These are phyloP conservation scores for Actinomucor elegans DNA, from an alignment of 371 early-diverging fungal genomes.

Conservation along the genomic window DNA sequence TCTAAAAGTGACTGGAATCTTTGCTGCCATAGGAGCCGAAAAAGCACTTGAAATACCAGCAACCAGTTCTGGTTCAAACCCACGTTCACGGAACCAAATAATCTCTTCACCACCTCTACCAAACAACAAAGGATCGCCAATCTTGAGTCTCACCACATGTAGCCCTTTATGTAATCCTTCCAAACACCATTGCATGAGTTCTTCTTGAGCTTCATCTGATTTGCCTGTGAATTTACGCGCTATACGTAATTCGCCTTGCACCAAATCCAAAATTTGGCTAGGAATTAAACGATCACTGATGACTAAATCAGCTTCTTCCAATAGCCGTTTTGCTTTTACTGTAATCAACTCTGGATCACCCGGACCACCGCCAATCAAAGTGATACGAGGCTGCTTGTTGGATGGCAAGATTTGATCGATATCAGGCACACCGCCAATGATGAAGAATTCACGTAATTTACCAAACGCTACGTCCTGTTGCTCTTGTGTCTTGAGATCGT, in stretches of 20 bases:
- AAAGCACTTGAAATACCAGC: constrained; percentile 83
- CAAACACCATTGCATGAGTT: constrained; percentile 65
- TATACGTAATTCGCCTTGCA: constrained; percentile 64
- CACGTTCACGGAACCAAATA: constrained; percentile 67
- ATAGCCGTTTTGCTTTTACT: constrained; percentile 59
- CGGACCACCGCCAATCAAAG: constrained; percentile 86
- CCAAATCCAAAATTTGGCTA: constrained; percentile 59
- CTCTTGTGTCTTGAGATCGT: constrained; percentile 19
- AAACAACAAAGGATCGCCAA: constrained; percentile 89
- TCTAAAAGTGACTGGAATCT: constrained; percentile 79
- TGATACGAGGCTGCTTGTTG: constrained; percentile 40
- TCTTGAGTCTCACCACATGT: constrained; percentile 84
- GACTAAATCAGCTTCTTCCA: constrained; percentile 76
- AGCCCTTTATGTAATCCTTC: constrained; percentile 65
- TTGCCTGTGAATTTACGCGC: constrained; percentile 63
- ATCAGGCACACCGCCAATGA: constrained; percentile 28
- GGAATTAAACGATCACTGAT: constrained; percentile 83
- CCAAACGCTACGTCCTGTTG: constrained; percentile 39
- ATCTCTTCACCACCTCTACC: constrained; percentile 94
- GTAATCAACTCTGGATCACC: constrained; percentile 82
- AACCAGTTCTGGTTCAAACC: constrained; percentile 68
- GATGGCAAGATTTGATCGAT: constrained; percentile 22
- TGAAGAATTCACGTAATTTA: constrained; percentile 61
- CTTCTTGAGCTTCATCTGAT: constrained; percentile 72
- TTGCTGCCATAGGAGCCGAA: constrained; percentile 70